Percentiles rank a stretch among this genome's conserved stretches.
Conservation (phyloP, 208 protist species). For the Trypanosoma vivax region DNA sequence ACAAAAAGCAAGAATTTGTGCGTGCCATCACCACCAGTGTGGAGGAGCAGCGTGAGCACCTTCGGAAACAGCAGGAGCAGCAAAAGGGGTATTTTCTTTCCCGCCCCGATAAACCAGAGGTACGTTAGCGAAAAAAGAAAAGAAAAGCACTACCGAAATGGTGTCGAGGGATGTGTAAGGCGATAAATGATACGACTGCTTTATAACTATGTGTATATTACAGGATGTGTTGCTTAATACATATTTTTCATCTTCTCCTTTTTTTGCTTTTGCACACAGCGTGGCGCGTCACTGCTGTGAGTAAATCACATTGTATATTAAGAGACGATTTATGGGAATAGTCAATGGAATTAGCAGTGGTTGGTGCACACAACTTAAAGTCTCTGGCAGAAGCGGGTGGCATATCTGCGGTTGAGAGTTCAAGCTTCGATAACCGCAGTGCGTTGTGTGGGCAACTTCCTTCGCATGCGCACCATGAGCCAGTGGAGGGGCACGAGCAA, state of each 20-base stretch:
- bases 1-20: conserved; percentile 69
- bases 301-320: conserved; percentile 12
- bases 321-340: background rate
- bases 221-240: too few species aligned
- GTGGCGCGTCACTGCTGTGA: too few species aligned
- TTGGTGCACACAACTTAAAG: conserved; percentile 17
- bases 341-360: conserved; percentile 22
- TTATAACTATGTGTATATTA: too few species aligned
- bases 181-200: too few species aligned
- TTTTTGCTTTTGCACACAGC: too few species aligned
- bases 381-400: conserved; percentile 16
- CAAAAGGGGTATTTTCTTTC: conserved; percentile 20
- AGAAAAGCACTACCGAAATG: too few species aligned
- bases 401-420: conserved; percentile 2
- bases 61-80: conserved; percentile 12
- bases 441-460: conserved; percentile 4
- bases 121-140: too few species aligned
- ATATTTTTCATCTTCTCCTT: too few species aligned
- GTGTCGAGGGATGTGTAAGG: too few species aligned
- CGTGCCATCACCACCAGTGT: conserved; percentile 40
- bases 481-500: conserved; percentile 20
- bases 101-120: conserved; percentile 4
- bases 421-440: background rate
- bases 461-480: conserved; percentile 8
- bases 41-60: conserved; percentile 27